Evolutionary conservation across 2,329 filamentous ascomycete species (phyloP).

Genomic region (Pyrenophora teres): DNA sequence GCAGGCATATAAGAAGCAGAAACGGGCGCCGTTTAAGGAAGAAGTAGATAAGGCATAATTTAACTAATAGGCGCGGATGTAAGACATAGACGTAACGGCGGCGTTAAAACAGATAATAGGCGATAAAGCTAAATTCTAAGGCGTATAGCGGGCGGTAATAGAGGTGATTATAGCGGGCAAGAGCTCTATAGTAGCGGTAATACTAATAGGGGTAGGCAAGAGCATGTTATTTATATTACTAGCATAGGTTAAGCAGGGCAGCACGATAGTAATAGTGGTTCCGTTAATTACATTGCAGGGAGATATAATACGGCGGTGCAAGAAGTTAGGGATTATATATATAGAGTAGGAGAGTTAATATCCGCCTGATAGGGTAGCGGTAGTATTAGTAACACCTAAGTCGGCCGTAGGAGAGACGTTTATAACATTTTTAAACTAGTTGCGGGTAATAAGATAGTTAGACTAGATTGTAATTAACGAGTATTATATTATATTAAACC

Average conservation of each 20-base stretch:
- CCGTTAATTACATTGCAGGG: too few species aligned
- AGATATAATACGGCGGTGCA: conserved; percentile 24
- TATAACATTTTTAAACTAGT: conserved; percentile 23
- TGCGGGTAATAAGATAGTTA: conserved; percentile 17
- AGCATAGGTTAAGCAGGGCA: too few species aligned
- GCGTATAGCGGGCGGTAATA: conserved; percentile 24
- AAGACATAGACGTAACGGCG: conserved; percentile 11
- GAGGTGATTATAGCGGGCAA: conserved; percentile 22
- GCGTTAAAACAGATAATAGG: too few species aligned
- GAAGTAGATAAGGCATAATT: conserved; percentile 12
- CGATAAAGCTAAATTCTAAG: conserved; percentile 17
- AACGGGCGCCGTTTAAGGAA: conserved; percentile 9
- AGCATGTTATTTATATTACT: too few species aligned
- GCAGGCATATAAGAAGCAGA: conserved; percentile 10
- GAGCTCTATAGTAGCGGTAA: too few species aligned
- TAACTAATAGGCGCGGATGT: conserved; percentile 1
- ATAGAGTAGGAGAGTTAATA: conserved; percentile 21
- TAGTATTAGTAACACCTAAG: conserved; percentile 33
- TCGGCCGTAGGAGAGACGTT: conserved; percentile 26
- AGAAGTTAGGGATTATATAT: conserved; percentile 16
- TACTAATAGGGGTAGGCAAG: too few species aligned
- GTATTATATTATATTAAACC: conserved; percentile 28
- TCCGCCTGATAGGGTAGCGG: conserved; percentile 15
- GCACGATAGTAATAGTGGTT: too few species aligned
- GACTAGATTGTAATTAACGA: conserved; percentile 29